Base-by-base conservation (phyloP, 768 basidiomycete species). In the Pleurotus eryngii region DNA sequence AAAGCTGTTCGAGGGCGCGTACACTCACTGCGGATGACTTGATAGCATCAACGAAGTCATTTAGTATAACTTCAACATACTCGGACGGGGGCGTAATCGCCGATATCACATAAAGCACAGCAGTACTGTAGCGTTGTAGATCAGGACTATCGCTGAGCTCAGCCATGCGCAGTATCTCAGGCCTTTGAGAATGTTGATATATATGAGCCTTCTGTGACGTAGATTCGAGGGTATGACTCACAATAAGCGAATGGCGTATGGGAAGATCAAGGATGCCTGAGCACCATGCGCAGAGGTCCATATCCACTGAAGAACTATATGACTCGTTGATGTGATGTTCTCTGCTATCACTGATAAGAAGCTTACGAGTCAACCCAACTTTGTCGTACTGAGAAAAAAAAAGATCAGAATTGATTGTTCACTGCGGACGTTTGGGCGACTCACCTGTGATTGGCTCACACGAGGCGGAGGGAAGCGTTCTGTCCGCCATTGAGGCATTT, bases 91-190 rank as follows among this genome's bases (percentile, higher is more conserved):
- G 83, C n/a, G 87, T 82, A 55, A 94, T 81, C 2, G 88, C 89
- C 14, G 92, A 93, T 49, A 95, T 76, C 57, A 92, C 84, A 61
- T 91, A 90, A 46, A 95, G 73, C 9, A 94, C 86, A 4, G 86
- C 86, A 47, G 87, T 84, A 62, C 90, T 88, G 64, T 90, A 90
- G 27, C 82, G 78, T 68, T 93, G 92, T 57, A 96, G 69, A 57
- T 95, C 94, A 6, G 85, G 76, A 68, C 79, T 87, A 65, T 96
- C 94, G 66, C 88, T 93, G 57, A 95, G 79, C 65, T 96, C 94
- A 56, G 92, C 86, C 88, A 96, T 92, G 60, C 84, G 86, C 66
- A 95, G 80, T 57, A 93, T 88, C 68, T 92, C 91, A 38, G 92
- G 92, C 67, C 92, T 95, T 65, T 4, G 57, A 47, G 57, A 26